Percentiles rank a stretch among this genome's conserved stretches.
These are phyloP conservation scores for Cladosporium sp. DNA, from an alignment of 2,329 filamentous ascomycete genomes.

Conservation along the genomic window DNA sequence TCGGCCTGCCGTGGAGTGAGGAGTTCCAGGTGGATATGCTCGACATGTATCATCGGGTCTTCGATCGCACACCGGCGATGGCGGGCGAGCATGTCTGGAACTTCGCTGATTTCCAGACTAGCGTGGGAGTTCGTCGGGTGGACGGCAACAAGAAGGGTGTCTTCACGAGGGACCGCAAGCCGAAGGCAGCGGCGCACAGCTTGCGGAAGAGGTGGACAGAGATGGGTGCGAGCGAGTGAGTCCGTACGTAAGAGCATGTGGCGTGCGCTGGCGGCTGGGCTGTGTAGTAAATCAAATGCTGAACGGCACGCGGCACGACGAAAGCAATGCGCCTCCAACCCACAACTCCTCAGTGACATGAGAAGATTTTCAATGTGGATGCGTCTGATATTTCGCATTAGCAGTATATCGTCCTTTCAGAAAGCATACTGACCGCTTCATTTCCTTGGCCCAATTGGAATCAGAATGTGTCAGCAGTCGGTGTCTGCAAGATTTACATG, in stretches of 20 bases:
- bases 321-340: too few species aligned
- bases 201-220: slow-evolving; percentile 7
- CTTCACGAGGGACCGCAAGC: slow-evolving; percentile 7
- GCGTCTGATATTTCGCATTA: too few species aligned
- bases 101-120: slow-evolving; percentile 9
- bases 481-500: too few species aligned
- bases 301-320: too few species aligned
- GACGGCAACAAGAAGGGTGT: slow-evolving; percentile 12
- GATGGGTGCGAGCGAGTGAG: neutral
- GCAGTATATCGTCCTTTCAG: too few species aligned
- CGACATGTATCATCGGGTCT: slow-evolving; percentile 9
- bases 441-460: too few species aligned
- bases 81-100: slow-evolving; percentile 11
- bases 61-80: slow-evolving; percentile 1
- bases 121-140: neutral
- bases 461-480: too few species aligned
- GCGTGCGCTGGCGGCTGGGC: too few species aligned
- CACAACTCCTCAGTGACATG: too few species aligned
- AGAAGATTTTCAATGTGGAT: too few species aligned
- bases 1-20: slow-evolving; percentile 1
- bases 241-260: neutral
- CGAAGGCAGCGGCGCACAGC: slow-evolving; percentile 3
- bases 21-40: slow-evolving; percentile 6
- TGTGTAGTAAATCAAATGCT: too few species aligned
- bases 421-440: too few species aligned